Evolutionary conservation across 345 rosid genomes (phyloP), one percentile per base, ranked within the genome.

Genomic region (Pugionium cornutum): DNA sequence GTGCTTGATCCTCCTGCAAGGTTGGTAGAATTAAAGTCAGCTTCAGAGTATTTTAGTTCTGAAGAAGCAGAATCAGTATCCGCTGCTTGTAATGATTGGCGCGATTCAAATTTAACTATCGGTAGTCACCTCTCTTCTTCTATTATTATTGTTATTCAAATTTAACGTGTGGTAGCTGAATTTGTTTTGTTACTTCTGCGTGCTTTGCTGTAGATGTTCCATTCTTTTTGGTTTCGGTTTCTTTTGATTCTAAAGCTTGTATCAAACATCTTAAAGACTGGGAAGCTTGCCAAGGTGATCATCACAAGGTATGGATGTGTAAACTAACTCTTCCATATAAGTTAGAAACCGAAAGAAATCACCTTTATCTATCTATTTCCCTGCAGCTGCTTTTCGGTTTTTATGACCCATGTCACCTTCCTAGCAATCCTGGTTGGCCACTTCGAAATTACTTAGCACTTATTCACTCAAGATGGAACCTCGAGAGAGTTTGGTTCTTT

Each of bases 381-480:
- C 47, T 53, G 72, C 88, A 90, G 97, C 74, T 90, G 72, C 79
- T 89, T 26, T 88, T 83, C 63, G 95, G 95, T 57, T 88, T 89
- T 77, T 94, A 88, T 74, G 96, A 94, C 50, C 97, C 97, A 3
- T 90, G 96, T 61, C 89, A 94, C 77, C 95, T 89, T 78, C 87
- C 83, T 47, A 86, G 64, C 65, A 81, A 88, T 59, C 99, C 99
- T 56, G 97, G 99, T 18, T 94, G 99, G 99, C 97, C 96, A 62
- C 92, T 94, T 66, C 89, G 97, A 64, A 94, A 90, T 81, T 85
- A 83, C 74, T 82, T 90, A 2, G 88, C 89, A 10, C 83, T 90
- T 66, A 85, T 94, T 72, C 81, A 62, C 69, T 72, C 84, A 37
- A 84, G 76, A 78, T 94, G 99, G 96, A 83, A 85, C 50, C 80